Evolutionary conservation across 495 filamentous ascomycete genomes (phyloP), one percentile per base, ranked within the genome.

Genomic region (Trichoderma asperelloides): DNA sequence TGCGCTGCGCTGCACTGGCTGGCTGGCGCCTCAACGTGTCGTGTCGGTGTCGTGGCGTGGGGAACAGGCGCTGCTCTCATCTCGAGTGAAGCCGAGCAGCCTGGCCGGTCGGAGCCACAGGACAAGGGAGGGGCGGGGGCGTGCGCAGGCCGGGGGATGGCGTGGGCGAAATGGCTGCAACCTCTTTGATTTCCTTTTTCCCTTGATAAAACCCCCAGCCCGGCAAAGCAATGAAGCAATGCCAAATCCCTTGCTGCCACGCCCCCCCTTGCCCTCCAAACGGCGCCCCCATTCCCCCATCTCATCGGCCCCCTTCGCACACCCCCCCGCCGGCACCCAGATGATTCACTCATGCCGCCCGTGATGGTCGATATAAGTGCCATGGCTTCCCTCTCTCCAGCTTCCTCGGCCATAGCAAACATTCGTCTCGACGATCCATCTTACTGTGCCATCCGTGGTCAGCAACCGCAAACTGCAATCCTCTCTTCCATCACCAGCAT

Each of bases 271-370:
- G 15, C 47, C n/a, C 47, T 60, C 27, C 55, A 28, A n/a, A 60
- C 55, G 21, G 21, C 55, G 55, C 8, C 55, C 51, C 55, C 55
- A 11, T 18, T 18, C 55, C 27, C 55, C 55, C 55, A 27, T 60
- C 27, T 25, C 18, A 55, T 55, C 55, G 23, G 23, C 55, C 55
- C 27, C 27, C n/a, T 60, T 25, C n/a, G 27, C 55, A 9, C 55
- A 23, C 27, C 25, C 55, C 12, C 55, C 55, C 12, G 30, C 23
- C 15, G 3, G 15, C 55, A 30, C 55, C 55, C 55, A 60, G 25
- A 30, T 60, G 55, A 60, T 60, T 60, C 55, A 60, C 55, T 28
- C 55, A 27, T 60, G 55, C 55, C 55, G 55, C 55, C 47, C 55
- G 55, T 30, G 55, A 60, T 60, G 55, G 55, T 13, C 27, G 23